These are phyloP conservation scores for Coemansia asiatica DNA, from an alignment of 192 early-diverging fungal genomes.

Conservation along the genomic window DNA sequence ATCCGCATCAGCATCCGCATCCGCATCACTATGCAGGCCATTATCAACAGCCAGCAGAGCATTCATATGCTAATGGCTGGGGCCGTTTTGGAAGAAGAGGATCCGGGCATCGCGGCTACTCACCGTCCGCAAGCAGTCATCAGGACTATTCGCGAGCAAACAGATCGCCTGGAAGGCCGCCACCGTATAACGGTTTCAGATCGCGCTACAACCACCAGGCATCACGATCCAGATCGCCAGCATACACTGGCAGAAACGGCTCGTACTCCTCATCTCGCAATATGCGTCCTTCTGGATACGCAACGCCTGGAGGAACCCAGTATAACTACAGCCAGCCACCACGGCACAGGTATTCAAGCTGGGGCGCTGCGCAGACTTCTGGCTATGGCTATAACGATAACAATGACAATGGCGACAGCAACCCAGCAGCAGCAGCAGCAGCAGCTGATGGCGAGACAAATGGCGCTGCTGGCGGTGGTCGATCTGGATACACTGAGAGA, in stretches of 20 bases:
- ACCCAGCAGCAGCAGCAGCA: background rate
- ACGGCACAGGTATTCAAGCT: conserved; percentile 23
- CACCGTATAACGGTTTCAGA: conserved; percentile 14
- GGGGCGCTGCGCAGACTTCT: conserved; percentile 11
- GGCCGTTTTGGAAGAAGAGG: conserved; percentile 2
- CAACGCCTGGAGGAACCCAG: conserved; percentile 3
- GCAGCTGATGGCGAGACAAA: background rate
- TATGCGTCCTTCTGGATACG: conserved; percentile 9
- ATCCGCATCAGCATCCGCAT: background rate
- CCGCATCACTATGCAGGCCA: background rate
- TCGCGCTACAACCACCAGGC: conserved; percentile 16
- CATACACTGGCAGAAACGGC: conserved; percentile 5
- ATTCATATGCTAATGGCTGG: conserved; percentile 1
- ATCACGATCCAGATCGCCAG: conserved; percentile 43
- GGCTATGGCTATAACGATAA: background rate
- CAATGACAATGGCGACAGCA: background rate
- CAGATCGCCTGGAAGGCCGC: conserved; percentile 24
- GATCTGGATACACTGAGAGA: background rate
- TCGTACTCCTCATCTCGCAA: conserved; percentile 22
- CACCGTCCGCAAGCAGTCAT: background rate
- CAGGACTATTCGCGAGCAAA: conserved; percentile 9
- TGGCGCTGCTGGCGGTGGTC: background rate
- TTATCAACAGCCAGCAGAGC: background rate
- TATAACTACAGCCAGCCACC: background rate
- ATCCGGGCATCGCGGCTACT: conserved; percentile 14